phyloP scores from a whole-genome alignment of 2,329 filamentous ascomycete species.

The Talaromyces funiculosus region DNA sequence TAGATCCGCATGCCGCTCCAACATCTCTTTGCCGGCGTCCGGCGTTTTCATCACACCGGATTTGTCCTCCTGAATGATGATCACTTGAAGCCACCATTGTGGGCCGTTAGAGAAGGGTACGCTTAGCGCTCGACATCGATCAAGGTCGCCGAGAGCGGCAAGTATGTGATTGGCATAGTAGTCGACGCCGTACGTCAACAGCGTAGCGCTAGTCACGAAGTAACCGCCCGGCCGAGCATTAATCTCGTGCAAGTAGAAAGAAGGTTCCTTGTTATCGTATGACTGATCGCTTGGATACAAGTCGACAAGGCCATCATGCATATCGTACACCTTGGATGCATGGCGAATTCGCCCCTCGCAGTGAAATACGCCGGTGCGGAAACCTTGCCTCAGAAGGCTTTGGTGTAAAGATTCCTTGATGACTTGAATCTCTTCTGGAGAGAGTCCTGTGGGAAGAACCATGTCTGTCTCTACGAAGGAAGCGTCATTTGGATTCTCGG shows the following conservation, averaged over 20 bases:
- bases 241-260: neutral
- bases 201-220: neutral
- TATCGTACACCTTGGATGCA: slow-evolving; percentile 18
- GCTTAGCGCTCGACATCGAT: neutral
- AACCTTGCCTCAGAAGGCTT: slow-evolving; percentile 20
- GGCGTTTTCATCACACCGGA: neutral
- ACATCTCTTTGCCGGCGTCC: neutral
- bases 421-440: slow-evolving; percentile 16
- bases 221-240: neutral
- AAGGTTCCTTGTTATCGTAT: neutral
- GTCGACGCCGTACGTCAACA: neutral
- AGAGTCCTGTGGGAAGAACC: slow-evolving; percentile 20
- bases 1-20: neutral
- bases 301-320: slow-evolving; percentile 17
- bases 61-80: neutral
- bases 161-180: neutral
- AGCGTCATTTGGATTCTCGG: neutral
- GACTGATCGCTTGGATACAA: slow-evolving; percentile 1
- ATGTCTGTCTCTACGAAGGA: slow-evolving; percentile 19
- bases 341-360: slow-evolving; percentile 24
- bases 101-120: neutral
- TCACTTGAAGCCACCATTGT: neutral
- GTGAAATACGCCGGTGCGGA: slow-evolving; percentile 24
- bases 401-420: slow-evolving; percentile 16
- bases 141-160: neutral